Conservation (phyloP, 257 asterid genomes). For the Fraxinus excelsior region DNA sequence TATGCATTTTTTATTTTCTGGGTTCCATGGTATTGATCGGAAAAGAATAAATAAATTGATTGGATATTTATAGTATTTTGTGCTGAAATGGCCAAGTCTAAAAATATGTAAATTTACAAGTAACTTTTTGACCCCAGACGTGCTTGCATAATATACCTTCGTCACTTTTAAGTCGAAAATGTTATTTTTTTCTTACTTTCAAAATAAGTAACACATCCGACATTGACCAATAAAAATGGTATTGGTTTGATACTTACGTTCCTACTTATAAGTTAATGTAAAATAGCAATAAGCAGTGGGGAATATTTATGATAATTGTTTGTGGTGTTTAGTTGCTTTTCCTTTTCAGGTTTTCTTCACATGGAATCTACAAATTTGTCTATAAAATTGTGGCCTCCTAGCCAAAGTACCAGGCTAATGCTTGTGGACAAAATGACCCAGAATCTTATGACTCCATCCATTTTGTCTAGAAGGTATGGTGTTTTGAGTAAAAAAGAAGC, state of each 20-base stretch:
- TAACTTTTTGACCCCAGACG: not conserved
- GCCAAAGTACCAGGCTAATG: slow-evolving; percentile 60
- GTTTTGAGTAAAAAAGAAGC: slow-evolving; percentile 75
- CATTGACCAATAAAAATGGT: not conserved
- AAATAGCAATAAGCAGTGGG: not conserved
- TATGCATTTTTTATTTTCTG: not conserved
- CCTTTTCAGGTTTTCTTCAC: slow-evolving; percentile 34
- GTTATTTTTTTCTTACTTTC: no score
- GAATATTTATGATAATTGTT: not conserved
- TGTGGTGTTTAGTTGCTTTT: not conserved
- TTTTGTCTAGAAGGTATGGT: slow-evolving; percentile 82
- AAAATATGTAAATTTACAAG: not conserved
- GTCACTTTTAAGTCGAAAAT: not conserved
- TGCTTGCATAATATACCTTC: not conserved
- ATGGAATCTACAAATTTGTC: slow-evolving; percentile 61
- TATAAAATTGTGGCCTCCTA: slow-evolving; percentile 87
- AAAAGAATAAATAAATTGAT: no score
- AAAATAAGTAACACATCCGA: not conserved
- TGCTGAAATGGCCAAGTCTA: not conserved
- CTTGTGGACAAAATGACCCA: slow-evolving; percentile 78
- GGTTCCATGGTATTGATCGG: not conserved
- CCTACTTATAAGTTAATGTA: not conserved
- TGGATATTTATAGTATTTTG: no score
- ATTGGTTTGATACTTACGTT: not conserved
- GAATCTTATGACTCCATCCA: slow-evolving; percentile 76